Base-by-base conservation (phyloP, 1,284 basidiomycete species). In the Puccinia polysora region DNA sequence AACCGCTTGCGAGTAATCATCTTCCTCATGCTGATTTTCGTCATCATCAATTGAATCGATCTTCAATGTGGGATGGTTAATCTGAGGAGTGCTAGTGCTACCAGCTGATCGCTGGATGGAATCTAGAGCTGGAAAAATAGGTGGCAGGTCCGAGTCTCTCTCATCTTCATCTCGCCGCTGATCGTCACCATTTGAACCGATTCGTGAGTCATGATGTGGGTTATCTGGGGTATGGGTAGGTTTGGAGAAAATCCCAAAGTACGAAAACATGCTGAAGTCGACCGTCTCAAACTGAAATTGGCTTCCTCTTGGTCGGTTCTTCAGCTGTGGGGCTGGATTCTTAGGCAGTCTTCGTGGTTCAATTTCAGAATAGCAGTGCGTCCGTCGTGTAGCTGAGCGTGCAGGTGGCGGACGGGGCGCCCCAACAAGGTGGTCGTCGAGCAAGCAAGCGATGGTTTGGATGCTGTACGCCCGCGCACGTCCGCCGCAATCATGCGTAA, bases 21-120 rank as follows among this genome's bases (percentile, higher is more conserved):
- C 20, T 14, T 36, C 30, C 12, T 60, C 58, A 60, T 60, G 4
- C 8, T 52, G 14, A 52, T 8, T 7, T 28, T n/a, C 45, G 20
- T 60, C 12, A 10, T 69, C 64, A 28, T 65, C 67, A 15, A 56
- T 34, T 10, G 38, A 43, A 10, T 45, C 28, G 32, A 69, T 38
- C 49, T 20, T 34, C 8, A 69, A 30, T 12, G 40, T 59, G 7
- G 67, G 67, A 28, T 8, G 30, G 12, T n/a, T 36, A 25, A 28
- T 59, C 20, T 18, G 15, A 15, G n/a, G 4, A 12, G 59, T 30
- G n/a, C 36, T 20, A 10, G 62, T 14, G 30, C n/a, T 45, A n/a
- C n/a, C n/a, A n/a, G n/a, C n/a, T 8, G 47, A 40, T 15, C 67
- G 23, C 50, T 69, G 67, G 15, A 69, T 69, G 14, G 67, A 69